phyloP scores from a whole-genome alignment of 2,329 filamentous ascomycete genomes.

The Davidsoniella eucalypti region DNA sequence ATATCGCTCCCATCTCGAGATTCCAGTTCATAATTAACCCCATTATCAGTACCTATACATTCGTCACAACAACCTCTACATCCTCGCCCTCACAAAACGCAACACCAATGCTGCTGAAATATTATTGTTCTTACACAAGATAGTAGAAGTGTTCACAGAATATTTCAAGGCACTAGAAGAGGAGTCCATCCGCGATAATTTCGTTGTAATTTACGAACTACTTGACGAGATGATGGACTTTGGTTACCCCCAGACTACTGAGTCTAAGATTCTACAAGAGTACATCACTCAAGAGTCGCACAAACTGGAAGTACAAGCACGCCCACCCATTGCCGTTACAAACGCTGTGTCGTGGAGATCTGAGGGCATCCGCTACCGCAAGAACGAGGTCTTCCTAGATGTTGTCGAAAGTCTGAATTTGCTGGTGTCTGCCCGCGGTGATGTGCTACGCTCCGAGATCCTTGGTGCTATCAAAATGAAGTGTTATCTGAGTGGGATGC shows the following conservation, averaged over 20 bases:
- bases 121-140: slow-evolving; percentile 90
- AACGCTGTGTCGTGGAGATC: slow-evolving; percentile 97
- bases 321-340: slow-evolving; percentile 92
- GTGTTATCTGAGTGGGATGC: slow-evolving; percentile 97
- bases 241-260: slow-evolving; percentile 95
- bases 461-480: slow-evolving; percentile 98
- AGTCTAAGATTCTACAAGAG: slow-evolving; percentile 96
- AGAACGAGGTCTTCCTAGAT: slow-evolving; percentile 98
- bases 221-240: slow-evolving; percentile 99
- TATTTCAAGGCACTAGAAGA: slow-evolving; percentile 99
- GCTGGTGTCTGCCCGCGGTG: slow-evolving; percentile 83
- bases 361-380: slow-evolving; percentile 93
- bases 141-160: slow-evolving; percentile 97
- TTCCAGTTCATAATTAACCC: no score
- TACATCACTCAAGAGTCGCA: slow-evolving; percentile 99
- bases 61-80: slow-evolving; percentile 96
- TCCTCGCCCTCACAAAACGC: slow-evolving; percentile 92
- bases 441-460: slow-evolving; percentile 90
- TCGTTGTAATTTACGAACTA: slow-evolving; percentile 96
- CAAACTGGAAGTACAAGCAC: slow-evolving; percentile 91
- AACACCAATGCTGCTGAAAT: slow-evolving; percentile 99
- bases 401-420: slow-evolving; percentile 95
- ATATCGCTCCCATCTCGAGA: no score
- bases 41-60: slow-evolving; percentile 79
- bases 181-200: slow-evolving; percentile 97